Percentiles rank a stretch among this genome's conserved stretches.
Conservation (phyloP, 148 eudicot genomes). For the Rhododendron griersonianum region DNA sequence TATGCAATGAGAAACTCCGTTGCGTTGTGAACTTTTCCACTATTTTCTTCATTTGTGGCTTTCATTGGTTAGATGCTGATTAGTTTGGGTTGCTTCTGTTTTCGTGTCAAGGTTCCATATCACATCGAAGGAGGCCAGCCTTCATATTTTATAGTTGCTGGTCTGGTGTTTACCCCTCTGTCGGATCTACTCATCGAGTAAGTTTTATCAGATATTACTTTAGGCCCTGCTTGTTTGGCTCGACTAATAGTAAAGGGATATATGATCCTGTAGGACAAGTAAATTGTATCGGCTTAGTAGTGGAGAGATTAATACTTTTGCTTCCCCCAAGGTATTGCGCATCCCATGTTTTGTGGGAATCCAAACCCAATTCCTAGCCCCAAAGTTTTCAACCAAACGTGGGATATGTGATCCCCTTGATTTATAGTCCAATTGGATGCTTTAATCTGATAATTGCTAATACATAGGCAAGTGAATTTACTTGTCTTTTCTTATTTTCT, state of each 20-base stretch:
- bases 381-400: neutral
- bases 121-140: constrained; percentile 92
- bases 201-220: constrained; percentile 9
- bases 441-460: neutral
- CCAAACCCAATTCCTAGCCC: neutral
- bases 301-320: neutral
- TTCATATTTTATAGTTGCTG: constrained; percentile 89
- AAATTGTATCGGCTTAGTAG: neutral
- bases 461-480: constrained; percentile 10
- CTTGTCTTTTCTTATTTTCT: constrained; percentile 1
- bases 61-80: neutral
- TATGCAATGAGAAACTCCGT: constrained; percentile 22
- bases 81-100: constrained; percentile 3
- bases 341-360: neutral
- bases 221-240: neutral
- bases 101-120: constrained; percentile 68
- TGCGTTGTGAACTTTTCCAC: neutral
- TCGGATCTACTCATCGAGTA: constrained; percentile 96
- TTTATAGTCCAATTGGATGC: neutral
- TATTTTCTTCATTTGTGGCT: neutral
- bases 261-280: neutral
- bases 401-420: neutral
- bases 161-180: constrained; percentile 93
- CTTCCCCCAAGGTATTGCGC: neutral
- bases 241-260: neutral